These are phyloP conservation scores for Guyanaporus albipodus DNA, from an alignment of 768 basidiomycete species.

Conservation along the genomic window DNA sequence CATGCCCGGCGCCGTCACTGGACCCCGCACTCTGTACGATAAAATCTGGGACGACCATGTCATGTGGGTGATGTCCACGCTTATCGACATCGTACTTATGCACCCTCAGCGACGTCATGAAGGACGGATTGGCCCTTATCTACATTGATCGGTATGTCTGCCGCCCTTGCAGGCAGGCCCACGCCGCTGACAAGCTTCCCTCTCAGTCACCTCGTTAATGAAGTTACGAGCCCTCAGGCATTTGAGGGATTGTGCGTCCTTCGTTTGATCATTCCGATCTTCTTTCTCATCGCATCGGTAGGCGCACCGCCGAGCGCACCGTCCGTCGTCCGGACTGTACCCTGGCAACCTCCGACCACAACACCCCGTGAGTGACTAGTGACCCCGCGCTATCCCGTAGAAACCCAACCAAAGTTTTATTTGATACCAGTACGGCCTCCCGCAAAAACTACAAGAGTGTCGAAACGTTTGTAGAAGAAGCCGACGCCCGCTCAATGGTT, in stretches of 20 bases:
- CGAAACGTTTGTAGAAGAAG: slow-evolving; percentile 72
- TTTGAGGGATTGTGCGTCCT: slow-evolving; percentile 75
- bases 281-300: slow-evolving; percentile 26
- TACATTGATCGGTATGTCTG: slow-evolving; percentile 71
- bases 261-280: not conserved
- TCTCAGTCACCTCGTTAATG: slow-evolving; percentile 65
- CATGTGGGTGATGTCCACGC: slow-evolving; percentile 49
- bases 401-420: not conserved
- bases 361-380: slow-evolving; percentile 69
- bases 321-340: slow-evolving; percentile 88
- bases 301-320: slow-evolving; percentile 67
- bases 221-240: slow-evolving; percentile 93
- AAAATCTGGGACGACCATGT: slow-evolving; percentile 99
- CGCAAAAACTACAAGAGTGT: slow-evolving; percentile 74
- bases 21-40: slow-evolving; percentile 90
- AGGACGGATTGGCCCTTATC: slow-evolving; percentile 74
- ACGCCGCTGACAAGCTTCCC: not conserved
- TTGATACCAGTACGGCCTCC: slow-evolving; percentile 52
- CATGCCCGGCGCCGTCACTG: slow-evolving; percentile 54
- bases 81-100: slow-evolving; percentile 13
- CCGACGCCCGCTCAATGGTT: slow-evolving; percentile 83
- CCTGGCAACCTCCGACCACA: slow-evolving; percentile 85
- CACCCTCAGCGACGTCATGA: slow-evolving; percentile 55
- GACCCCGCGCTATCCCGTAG: not conserved
- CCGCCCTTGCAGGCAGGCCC: not conserved